Evolutionary conservation across 306 rosid genomes (phyloP).

Genomic region (Arachis stenosperma): DNA sequence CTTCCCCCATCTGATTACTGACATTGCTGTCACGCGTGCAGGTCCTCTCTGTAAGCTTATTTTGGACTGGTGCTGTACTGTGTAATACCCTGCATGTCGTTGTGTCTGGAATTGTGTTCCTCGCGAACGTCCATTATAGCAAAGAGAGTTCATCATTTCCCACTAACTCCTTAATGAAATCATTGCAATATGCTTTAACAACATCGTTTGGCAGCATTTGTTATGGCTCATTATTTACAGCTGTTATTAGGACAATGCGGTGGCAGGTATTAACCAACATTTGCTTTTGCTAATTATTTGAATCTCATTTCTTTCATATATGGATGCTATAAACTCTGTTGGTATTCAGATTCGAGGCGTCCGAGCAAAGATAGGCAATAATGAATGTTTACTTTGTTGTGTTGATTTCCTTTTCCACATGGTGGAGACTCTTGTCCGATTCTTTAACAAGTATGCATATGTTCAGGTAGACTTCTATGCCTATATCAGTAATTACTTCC

Average conservation of each 20-base stretch:
- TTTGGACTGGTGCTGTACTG: constrained; percentile 97
- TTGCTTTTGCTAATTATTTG: constrained; percentile 26
- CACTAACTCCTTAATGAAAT: constrained; percentile 64
- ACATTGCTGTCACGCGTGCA: constrained; percentile 49
- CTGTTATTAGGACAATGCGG: constrained; percentile 90
- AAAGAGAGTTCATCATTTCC: constrained; percentile 68
- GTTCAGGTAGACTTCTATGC: constrained; percentile 69
- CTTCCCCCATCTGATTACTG: constrained; percentile 32
- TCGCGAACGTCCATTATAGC: constrained; percentile 79
- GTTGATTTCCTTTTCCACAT: constrained; percentile 96
- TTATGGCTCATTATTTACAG: constrained; percentile 97
- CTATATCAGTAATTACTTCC: constrained; percentile 18
- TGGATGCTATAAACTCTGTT: constrained; percentile 18
- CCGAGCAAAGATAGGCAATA: constrained; percentile 90
- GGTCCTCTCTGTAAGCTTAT: constrained; percentile 93
- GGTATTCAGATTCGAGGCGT: constrained; percentile 80
- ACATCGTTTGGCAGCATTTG: constrained; percentile 98
- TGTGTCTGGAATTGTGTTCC: constrained; percentile 93
- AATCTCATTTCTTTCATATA: constrained; percentile 11
- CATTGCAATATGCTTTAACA: constrained; percentile 75
- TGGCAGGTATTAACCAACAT: constrained; percentile 71
- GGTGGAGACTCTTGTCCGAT: constrained; percentile 96
- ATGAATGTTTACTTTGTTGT: constrained; percentile 94
- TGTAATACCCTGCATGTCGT: constrained; percentile 93
- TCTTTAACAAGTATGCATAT: constrained; percentile 97